Evolutionary conservation across 176 grass and related monocot genomes (phyloP).

Genomic region (Hsuehochloa calcarea): DNA sequence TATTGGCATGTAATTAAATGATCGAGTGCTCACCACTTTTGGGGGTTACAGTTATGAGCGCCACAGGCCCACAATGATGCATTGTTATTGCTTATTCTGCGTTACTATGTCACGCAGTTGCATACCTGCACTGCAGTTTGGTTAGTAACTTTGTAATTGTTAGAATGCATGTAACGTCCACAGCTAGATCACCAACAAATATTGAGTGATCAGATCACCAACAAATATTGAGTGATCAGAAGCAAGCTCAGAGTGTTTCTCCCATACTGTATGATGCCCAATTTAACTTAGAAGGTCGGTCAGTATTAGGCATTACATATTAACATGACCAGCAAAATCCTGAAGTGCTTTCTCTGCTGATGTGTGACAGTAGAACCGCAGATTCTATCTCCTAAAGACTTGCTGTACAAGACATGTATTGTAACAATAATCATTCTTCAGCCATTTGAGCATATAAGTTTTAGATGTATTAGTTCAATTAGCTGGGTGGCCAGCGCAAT

Average conservation of each 20-base stretch:
- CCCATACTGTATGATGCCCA: constrained; percentile 52
- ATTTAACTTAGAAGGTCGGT: constrained; percentile 49
- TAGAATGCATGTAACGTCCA: constrained; percentile 29
- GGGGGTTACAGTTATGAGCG: background rate
- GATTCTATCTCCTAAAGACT: background rate
- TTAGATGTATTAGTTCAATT: background rate
- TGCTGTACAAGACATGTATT: background rate
- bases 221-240: constrained; percentile 55
- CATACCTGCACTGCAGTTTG: background rate
- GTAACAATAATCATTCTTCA: background rate
- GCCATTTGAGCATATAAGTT: background rate
- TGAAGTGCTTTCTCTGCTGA: constrained; percentile 45
- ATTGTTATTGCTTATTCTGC: background rate
- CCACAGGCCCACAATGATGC: background rate
- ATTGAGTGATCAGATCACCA: constrained; percentile 50
- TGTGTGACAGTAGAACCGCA: constrained; percentile 17
- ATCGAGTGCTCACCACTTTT: background rate
- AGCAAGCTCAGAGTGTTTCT: constrained; percentile 38
- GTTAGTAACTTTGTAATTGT: background rate
- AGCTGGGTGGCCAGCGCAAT: background rate
- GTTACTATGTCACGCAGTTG: background rate
- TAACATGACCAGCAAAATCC: constrained; percentile 36
- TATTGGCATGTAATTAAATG: background rate
- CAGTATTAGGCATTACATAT: constrained; percentile 48
- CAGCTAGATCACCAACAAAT: constrained; percentile 50